phyloP scores from a whole-genome alignment of 2,329 filamentous ascomycete species.

The Diplodia mutila region DNA sequence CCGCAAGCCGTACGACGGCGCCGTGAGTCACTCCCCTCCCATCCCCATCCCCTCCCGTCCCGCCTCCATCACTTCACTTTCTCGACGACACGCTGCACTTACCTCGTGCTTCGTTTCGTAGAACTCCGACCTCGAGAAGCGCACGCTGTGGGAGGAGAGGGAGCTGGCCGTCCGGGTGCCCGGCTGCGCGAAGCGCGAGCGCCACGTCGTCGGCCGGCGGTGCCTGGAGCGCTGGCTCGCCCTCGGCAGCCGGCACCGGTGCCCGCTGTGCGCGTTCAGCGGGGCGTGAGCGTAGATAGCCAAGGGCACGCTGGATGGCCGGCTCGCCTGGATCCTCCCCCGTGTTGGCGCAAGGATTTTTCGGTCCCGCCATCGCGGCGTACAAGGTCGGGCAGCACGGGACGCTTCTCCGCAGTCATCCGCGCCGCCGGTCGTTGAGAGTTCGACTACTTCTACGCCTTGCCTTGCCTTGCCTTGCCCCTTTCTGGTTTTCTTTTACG shows the following conservation, averaged over 20 bases:
- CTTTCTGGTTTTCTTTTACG: not conserved
- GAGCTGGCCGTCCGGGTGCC: conserved; percentile 6
- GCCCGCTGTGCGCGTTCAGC: conserved; percentile 41
- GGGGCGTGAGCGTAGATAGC: conserved; percentile 30
- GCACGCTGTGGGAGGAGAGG: conserved; percentile 17
- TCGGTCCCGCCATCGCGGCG: too few species aligned
- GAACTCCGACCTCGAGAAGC: not conserved
- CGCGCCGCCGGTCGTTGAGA: not conserved
- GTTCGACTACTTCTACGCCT: not conserved
- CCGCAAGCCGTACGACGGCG: not conserved
- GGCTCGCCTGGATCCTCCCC: not conserved
- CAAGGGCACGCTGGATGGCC: not conserved
- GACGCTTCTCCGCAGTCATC: conserved; percentile 42
- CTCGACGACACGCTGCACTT: not conserved
- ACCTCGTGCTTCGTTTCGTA: not conserved
- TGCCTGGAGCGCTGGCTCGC: not conserved
- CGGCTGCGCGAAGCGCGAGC: not conserved
- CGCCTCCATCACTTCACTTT: not conserved
- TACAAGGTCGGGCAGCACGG: conserved; percentile 43
- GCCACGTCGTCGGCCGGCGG: not conserved
- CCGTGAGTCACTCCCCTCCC: not conserved
- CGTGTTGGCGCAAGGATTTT: not conserved
- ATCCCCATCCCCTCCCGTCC: not conserved
- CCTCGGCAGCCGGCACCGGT: conserved; percentile 25
- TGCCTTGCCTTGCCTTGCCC: too few species aligned